Evolutionary conservation across 2,329 filamentous ascomycete species (phyloP).

Genomic region (Paraconiothyrium brasiliense): DNA sequence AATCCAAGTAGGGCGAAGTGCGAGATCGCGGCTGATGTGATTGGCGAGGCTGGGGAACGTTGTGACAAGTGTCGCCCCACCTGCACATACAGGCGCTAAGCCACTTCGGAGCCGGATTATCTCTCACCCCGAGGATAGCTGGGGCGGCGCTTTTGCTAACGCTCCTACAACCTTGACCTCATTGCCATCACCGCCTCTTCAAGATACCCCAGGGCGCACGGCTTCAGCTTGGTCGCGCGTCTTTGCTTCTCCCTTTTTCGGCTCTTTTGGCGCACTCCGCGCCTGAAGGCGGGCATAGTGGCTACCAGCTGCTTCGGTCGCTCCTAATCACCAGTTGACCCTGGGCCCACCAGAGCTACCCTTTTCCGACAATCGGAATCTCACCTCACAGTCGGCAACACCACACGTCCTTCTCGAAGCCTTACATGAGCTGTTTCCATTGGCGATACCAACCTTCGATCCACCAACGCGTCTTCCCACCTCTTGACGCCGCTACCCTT

Average conservation of each 20-base stretch:
- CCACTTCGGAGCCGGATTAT: not conserved
- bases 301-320: constrained; percentile 1
- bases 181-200: constrained; percentile 10
- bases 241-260: not conserved
- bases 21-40: too few species aligned
- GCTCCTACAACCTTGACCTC: constrained; percentile 10
- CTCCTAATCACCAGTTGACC: constrained; percentile 25
- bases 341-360: constrained; percentile 27
- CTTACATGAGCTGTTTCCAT: constrained; percentile 33
- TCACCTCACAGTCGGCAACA: constrained; percentile 17
- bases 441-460: constrained; percentile 19
- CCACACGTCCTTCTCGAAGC: constrained; percentile 18
- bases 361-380: constrained; percentile 24
- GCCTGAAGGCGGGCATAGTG: not conserved
- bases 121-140: not conserved
- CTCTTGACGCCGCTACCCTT: constrained; percentile 28
- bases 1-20: too few species aligned
- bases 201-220: constrained; percentile 3
- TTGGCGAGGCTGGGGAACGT: too few species aligned
- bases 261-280: not conserved
- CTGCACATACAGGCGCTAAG: too few species aligned
- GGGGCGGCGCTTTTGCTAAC: constrained; percentile 3
- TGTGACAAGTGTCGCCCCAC: not conserved
- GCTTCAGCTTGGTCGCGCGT: constrained; percentile 2
- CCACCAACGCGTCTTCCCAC: constrained; percentile 28